Evolutionary conservation across 2,329 filamentous ascomycete species (phyloP), one percentile per base, ranked within the genome.

Genomic region (Aciculosporium take): DNA sequence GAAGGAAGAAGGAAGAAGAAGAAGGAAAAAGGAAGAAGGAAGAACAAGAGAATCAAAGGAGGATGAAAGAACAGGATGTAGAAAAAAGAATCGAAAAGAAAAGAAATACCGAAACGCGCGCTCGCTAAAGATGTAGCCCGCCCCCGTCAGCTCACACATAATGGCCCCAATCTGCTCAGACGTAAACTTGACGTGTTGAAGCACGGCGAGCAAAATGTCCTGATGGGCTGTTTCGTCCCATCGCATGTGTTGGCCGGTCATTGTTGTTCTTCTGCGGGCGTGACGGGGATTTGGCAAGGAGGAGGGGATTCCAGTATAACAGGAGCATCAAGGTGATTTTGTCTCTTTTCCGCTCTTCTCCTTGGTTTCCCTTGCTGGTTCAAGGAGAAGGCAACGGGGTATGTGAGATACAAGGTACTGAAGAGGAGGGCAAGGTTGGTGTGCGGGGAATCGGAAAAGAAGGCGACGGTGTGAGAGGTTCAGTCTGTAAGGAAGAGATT

Each of bases 221-320:
- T 65, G 54, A 35, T 71, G 66, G 15, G 62, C 57, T 7, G 56
- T 53, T 5, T 58, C 50, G 23, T 60, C 60, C 67, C 68, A 72
- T 27, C 53, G 58, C 48, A 60, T 62, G 13, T 50, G 45, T 42
- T 55, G 50, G 28, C 56, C 53, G n/a, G 47, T 20, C n/a, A 39
- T 40, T 15, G 32, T 34, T 37, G 31, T 18, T 17, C 4, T 17
- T 17, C n/a, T n/a, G n/a, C n/a, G n/a, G n/a, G n/a, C n/a, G 0
- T 31, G 28, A 25, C 28, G 34, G 40, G 25, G 42, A 43, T 33
- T 6, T 8, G 12, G 35, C 12, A 4, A 34, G 13, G 7, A 34
- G 33, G 32, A 25, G 34, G 35, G 41, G 18, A 13, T 18, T 10
- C 18, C 12, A 3, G 32, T n/a, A 13, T 23, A 13, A 28, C 27